These are phyloP conservation scores for Arthromyces matolae DNA, from an alignment of 768 basidiomycete genomes.

Conservation along the genomic window DNA sequence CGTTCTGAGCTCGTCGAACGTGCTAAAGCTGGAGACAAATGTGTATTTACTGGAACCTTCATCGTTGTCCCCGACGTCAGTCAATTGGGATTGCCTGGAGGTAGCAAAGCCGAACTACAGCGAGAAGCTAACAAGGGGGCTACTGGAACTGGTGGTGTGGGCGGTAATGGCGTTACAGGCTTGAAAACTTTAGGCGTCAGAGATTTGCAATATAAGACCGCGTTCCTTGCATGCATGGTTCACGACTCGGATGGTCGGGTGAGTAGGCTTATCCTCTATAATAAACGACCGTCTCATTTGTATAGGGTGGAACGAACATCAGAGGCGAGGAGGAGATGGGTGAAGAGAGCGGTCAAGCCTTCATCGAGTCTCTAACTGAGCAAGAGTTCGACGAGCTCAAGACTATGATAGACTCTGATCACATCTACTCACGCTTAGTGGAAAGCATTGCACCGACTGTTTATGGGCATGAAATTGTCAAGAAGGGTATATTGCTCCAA, in stretches of 20 bases:
- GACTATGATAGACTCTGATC: slow-evolving; percentile 89
- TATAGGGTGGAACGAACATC: slow-evolving; percentile 78
- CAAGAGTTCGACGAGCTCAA: slow-evolving; percentile 95
- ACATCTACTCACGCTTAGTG: slow-evolving; percentile 92
- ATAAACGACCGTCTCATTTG: slow-evolving; percentile 5
- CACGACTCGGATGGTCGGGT: slow-evolving; percentile 87
- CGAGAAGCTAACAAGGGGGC: slow-evolving; percentile 73
- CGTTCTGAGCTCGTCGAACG: slow-evolving; percentile 94
- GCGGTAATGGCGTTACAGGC: slow-evolving; percentile 85
- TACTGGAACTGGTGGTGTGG: slow-evolving; percentile 58
- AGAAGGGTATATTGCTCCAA: slow-evolving; percentile 93
- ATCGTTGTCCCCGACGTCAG: slow-evolving; percentile 98
- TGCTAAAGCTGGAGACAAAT: slow-evolving; percentile 99
- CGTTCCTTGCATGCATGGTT: slow-evolving; percentile 97
- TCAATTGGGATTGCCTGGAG: slow-evolving; percentile 91
- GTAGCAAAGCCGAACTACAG: slow-evolving; percentile 87
- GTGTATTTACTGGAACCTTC: slow-evolving; percentile 96
- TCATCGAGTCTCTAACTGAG: slow-evolving; percentile 84
- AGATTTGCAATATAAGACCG: slow-evolving; percentile 97
- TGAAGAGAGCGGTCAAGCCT: slow-evolving; percentile 76
- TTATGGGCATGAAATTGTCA: slow-evolving; percentile 98
- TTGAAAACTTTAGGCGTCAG: slow-evolving; percentile 92
- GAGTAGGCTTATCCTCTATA: slow-evolving; percentile 27
- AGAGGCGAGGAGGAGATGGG: slow-evolving; percentile 84
- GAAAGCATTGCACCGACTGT: slow-evolving; percentile 96